Base-by-base conservation (phyloP, 345 rosid genomes). In the Linum tenue region DNA sequence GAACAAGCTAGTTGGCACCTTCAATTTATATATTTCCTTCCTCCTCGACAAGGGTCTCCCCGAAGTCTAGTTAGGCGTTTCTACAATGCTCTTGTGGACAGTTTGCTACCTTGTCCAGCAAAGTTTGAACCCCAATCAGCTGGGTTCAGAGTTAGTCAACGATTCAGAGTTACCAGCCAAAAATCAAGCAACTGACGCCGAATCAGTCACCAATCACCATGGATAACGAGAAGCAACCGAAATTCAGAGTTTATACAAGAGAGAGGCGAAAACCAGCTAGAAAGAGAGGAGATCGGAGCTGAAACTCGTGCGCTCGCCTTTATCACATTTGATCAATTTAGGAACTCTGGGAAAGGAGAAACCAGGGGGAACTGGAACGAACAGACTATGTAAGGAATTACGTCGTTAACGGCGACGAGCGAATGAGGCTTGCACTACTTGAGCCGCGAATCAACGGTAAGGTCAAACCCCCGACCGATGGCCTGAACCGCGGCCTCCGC, bases 301-400 rank as follows among this genome's bases (percentile, higher is more conserved):
- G 60, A 74, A 74, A 62, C 78, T 62, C 37, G 55, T 56, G 48
- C 71, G 71, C 57, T 74, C 78, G 44, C 78, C 78, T 38, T 74
- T 74, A 63, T 74, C 78, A 12, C 78, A 74, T n/a, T 58, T 66
- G 62, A 74, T 67, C 50, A 64, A 74, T 37, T 67, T 74, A 35
- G 78, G 68, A 7, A 74, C 68, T 22, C 50, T 40, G 3, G 68
- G 71, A 11, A 62, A 3, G 7, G 76, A 64, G 36, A 76, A 64
- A 8, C 80, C 82, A 0, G 74, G 76, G 17, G 85, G 82, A 35
- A 78, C 64, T 16, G 68, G 57, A 17, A 81, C 55, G 17, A 64
- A 39, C 9, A 48, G 15, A 48, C 70, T 70, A 40, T 69, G 66
- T 31, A 62, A 12, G 3, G 55, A 67, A 37, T 51, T 69, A 41